A percentile compares a stretch with the other conserved stretches of the same genome.
Conservation (phyloP, 495 filamentous ascomycete species). For the Pyronema domesticum region DNA sequence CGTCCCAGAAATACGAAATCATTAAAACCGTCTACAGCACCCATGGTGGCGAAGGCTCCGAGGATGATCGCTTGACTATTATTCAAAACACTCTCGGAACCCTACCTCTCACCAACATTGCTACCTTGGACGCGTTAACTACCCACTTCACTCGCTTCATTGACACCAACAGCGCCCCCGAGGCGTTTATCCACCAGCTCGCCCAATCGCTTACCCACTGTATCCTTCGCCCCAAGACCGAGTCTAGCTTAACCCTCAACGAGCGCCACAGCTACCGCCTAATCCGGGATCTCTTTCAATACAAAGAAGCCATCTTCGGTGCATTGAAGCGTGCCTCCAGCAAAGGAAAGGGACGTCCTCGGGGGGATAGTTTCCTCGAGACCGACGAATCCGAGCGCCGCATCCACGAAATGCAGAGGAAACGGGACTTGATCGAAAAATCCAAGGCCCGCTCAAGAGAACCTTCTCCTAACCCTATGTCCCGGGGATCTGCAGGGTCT, state of each 20-base stretch:
- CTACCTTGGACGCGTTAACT: slow-evolving; percentile 91
- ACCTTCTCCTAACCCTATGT: too few species aligned
- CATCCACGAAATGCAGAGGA: slow-evolving; percentile 79
- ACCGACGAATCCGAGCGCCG: slow-evolving; percentile 93
- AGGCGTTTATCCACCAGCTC: slow-evolving; percentile 60
- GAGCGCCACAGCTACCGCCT: slow-evolving; percentile 87
- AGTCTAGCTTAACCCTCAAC: slow-evolving; percentile 82
- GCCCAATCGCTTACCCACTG: slow-evolving; percentile 69
- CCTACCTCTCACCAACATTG: slow-evolving; percentile 90
- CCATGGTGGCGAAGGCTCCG: slow-evolving; percentile 49
- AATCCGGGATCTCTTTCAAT: slow-evolving; percentile 76
- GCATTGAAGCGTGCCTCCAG: slow-evolving; percentile 86
- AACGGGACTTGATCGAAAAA: slow-evolving; percentile 59
- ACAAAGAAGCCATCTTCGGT: slow-evolving; percentile 88
- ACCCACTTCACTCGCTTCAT: slow-evolving; percentile 96
- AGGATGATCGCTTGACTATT: slow-evolving; percentile 63
- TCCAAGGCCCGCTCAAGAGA: slow-evolving; percentile 42
- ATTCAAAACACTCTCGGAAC: slow-evolving; percentile 91
- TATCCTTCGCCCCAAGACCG: slow-evolving; percentile 66
- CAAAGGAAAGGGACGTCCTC: slow-evolving; percentile 48
- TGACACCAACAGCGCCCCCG: slow-evolving; percentile 89
- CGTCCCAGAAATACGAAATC: slow-evolving; percentile 96
- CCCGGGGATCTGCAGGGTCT: too few species aligned
- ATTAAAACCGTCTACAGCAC: slow-evolving; percentile 91
- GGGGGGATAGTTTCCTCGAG: slow-evolving; percentile 48